Conservation (phyloP, 345 rosid genomes). For the Cardamine resedifolia region DNA sequence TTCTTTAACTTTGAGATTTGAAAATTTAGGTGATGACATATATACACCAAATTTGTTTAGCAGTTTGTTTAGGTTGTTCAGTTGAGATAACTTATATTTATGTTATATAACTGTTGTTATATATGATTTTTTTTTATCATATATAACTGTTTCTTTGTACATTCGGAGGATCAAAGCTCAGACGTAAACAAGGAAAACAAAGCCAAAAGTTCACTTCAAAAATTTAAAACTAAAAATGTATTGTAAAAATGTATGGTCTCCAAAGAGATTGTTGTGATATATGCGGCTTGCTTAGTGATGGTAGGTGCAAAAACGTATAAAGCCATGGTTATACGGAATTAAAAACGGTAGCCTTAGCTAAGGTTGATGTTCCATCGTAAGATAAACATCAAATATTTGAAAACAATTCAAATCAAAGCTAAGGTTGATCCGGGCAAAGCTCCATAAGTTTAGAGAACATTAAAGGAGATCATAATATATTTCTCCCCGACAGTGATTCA, state of each 20-base stretch:
- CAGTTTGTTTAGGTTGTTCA: not conserved
- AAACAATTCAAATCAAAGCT: slow-evolving; percentile 12
- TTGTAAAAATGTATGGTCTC: not conserved
- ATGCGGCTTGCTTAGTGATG: not conserved
- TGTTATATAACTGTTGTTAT: no score
- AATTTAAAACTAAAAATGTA: not conserved
- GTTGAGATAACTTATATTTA: not conserved
- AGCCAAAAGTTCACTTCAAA: not conserved
- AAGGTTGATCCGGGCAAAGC: slow-evolving; percentile 26
- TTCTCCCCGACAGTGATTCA: slow-evolving; percentile 17
- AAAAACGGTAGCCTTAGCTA: slow-evolving; percentile 24
- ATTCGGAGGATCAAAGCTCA: not conserved
- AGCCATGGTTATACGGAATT: not conserved
- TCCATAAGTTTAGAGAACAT: slow-evolving; percentile 31
- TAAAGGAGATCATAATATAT: slow-evolving; percentile 7
- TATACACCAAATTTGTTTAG: no score
- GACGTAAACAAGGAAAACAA: not conserved
- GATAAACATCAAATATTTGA: slow-evolving; percentile 21
- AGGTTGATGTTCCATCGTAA: slow-evolving; percentile 24
- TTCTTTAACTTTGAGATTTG: no score
- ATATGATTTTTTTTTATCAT: not conserved
- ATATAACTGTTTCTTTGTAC: not conserved
- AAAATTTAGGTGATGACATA: not conserved
- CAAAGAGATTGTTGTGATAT: not conserved
- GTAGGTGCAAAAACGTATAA: not conserved